phyloP scores from a whole-genome alignment of 2,329 filamentous ascomycete genomes.

The Meredithiella fracta region DNA sequence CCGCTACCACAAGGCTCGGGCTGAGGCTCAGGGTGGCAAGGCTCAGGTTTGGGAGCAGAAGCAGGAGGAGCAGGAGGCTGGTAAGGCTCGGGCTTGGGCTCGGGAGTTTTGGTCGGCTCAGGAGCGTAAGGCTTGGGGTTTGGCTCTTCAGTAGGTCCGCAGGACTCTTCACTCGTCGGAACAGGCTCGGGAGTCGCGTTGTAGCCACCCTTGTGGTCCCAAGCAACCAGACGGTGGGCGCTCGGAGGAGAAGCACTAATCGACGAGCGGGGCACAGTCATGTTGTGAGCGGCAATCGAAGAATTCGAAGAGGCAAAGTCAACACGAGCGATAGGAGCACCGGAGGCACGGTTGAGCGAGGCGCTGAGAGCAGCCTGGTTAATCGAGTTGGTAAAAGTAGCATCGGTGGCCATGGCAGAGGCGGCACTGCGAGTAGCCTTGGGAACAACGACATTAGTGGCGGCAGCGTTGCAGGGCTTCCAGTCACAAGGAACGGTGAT shows the following conservation, averaged over 20 bases:
- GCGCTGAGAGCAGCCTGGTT: slow-evolving; percentile 12
- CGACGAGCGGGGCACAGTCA: slow-evolving; percentile 12
- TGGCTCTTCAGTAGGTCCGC: slow-evolving; percentile 11
- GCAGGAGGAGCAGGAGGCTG: no score
- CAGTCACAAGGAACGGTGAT: slow-evolving; percentile 10
- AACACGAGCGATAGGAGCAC: slow-evolving; percentile 10
- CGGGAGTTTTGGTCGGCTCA: background rate
- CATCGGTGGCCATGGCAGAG: background rate
- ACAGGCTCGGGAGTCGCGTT: slow-evolving; percentile 14
- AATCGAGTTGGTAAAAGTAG: slow-evolving; percentile 9
- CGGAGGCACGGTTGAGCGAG: slow-evolving; percentile 13
- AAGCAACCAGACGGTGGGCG: slow-evolving; percentile 14
- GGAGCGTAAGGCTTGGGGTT: slow-evolving; percentile 9
- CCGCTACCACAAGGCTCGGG: slow-evolving; percentile 6
- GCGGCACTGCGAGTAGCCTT: background rate
- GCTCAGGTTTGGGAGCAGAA: no score
- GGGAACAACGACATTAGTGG: slow-evolving; percentile 2
- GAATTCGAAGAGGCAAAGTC: slow-evolving; percentile 4
- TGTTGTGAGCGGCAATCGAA: slow-evolving; percentile 7
- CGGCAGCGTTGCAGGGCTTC: background rate
- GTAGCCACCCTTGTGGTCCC: slow-evolving; percentile 15
- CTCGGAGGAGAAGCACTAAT: slow-evolving; percentile 12
- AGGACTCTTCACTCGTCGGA: slow-evolving; percentile 14
- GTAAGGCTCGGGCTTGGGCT: slow-evolving; percentile 9
- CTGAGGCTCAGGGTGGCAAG: slow-evolving; percentile 6